phyloP scores from a whole-genome alignment of 2,329 filamentous ascomycete species.

The Lachnellula suecica region DNA sequence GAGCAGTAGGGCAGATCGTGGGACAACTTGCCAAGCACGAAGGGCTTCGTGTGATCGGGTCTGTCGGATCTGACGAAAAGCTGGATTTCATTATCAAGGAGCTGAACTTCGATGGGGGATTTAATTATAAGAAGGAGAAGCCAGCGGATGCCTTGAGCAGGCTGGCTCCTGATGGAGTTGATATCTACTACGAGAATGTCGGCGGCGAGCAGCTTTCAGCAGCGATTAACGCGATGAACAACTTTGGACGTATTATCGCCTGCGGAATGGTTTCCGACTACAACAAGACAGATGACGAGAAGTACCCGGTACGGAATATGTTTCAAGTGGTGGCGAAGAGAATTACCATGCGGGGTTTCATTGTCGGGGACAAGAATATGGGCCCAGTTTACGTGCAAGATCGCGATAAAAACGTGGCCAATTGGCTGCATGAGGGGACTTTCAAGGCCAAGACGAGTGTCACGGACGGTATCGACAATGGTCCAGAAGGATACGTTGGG shows the following conservation, averaged over 20 bases:
- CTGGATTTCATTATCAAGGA: conserved; percentile 72
- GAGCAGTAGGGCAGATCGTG: conserved; percentile 73
- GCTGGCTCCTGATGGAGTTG: conserved; percentile 69
- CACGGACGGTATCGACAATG: conserved; percentile 67
- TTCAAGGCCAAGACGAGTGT: conserved; percentile 62
- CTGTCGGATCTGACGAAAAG: conserved; percentile 75
- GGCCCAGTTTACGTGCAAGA: conserved; percentile 58
- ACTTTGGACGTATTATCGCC: conserved; percentile 61
- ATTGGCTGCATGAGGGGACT: conserved; percentile 67
- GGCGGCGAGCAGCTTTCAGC: conserved; percentile 74
- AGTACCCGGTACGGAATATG: conserved; percentile 63
- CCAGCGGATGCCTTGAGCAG: conserved; percentile 61
- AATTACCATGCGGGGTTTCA: conserved; percentile 65
- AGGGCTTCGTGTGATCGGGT: conserved; percentile 71
- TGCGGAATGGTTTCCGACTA: conserved; percentile 70
- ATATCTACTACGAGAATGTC: conserved; percentile 82
- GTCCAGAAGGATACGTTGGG: conserved; percentile 61
- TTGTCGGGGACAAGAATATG: conserved; percentile 61
- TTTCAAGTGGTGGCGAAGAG: conserved; percentile 60
- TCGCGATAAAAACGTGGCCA: conserved; percentile 64
- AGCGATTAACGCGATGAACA: conserved; percentile 61
- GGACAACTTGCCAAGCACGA: conserved; percentile 78
- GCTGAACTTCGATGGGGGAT: conserved; percentile 69
- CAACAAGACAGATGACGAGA: conserved; percentile 51
- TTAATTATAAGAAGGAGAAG: conserved; percentile 80